Evolutionary conservation across 164 flowering plant species (phyloP), one percentile per base, ranked within the genome.

Genomic region (Houttuynia cordata): DNA sequence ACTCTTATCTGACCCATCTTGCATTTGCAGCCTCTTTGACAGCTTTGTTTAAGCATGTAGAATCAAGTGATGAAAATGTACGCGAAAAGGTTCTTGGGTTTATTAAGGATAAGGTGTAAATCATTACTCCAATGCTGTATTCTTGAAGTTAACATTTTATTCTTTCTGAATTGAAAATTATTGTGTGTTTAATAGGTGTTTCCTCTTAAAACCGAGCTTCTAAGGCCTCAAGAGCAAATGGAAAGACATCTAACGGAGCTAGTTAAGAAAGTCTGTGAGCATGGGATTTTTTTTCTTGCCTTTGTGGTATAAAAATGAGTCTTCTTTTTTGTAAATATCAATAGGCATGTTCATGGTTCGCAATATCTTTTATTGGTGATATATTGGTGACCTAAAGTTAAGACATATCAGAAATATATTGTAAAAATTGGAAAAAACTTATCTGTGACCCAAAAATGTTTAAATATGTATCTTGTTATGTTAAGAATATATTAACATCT

Each of bases 241-340:
- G 99, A 93, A 76, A 81, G 96, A 58, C 96, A 88, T 71, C 79
- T 88, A 60, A 88, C 99, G 51, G 95, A 93, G 72, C 71, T 93
- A 68, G 86, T 93, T 52, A 93, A 93, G 70, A 88, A 82, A 65
- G 97, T 67, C 0, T 45, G 9, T 45, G 49, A 45, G 8, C 17
- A 17, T 45, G 12, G 13, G 49, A 17, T 8, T 45, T 10, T 4
- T 45, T 45, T 45, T 45, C 49, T 10, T 45, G 17, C 17, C 49
- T 51, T 57, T 30, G 23, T 51, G 10, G 4, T 47, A 19, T 13
- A 24, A 22, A 30, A 22, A 17, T 53, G 50, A 19, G 19, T 9
- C 51, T n/a, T 25, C 30, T 47, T 10, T 42, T 5, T 22, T 18
- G 52, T 25, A 21, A 25, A 53, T 41, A 41, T 7, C 8, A 23